phyloP scores from a whole-genome alignment of 2,329 filamentous ascomycete species.

The Aureobasidium zeae region DNA sequence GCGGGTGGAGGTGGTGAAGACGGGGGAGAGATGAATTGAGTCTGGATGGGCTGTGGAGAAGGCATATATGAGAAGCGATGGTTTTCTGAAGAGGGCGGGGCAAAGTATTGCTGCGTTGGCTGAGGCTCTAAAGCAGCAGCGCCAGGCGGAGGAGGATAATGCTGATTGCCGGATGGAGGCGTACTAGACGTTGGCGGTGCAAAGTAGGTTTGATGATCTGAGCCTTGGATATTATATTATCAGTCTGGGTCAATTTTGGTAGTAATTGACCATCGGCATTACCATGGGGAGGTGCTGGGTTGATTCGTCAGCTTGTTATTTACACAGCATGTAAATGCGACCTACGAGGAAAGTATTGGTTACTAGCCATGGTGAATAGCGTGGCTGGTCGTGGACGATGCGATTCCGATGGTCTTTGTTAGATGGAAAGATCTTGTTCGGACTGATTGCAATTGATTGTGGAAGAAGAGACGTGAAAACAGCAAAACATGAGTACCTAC shows the following conservation, averaged over 20 bases:
- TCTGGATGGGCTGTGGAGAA: background rate
- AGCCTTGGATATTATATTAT: background rate
- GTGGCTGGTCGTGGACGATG: background rate
- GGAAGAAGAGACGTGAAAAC: background rate
- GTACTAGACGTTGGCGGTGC: conserved; percentile 9
- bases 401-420: too few relatives aligned
- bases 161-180: conserved; percentile 3
- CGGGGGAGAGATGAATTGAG: conserved; percentile 12
- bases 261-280: background rate
- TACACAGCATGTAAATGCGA: background rate
- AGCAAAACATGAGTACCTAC: too few relatives aligned
- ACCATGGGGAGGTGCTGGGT: conserved; percentile 12
- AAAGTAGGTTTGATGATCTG: conserved; percentile 16
- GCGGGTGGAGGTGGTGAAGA: conserved; percentile 11
- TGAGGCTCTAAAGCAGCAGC: conserved; percentile 10
- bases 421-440: too few relatives aligned
- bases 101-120: conserved; percentile 17
- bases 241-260: background rate
- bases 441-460: too few relatives aligned
- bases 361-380: conserved; percentile 9
- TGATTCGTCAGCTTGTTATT: background rate
- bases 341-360: conserved; percentile 28
- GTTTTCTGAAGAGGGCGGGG: conserved; percentile 3
- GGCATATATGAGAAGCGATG: conserved; percentile 6
- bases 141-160: conserved; percentile 9